phyloP scores from a whole-genome alignment of 805 yeast genomes.

The Cyberlindnera maritima region DNA sequence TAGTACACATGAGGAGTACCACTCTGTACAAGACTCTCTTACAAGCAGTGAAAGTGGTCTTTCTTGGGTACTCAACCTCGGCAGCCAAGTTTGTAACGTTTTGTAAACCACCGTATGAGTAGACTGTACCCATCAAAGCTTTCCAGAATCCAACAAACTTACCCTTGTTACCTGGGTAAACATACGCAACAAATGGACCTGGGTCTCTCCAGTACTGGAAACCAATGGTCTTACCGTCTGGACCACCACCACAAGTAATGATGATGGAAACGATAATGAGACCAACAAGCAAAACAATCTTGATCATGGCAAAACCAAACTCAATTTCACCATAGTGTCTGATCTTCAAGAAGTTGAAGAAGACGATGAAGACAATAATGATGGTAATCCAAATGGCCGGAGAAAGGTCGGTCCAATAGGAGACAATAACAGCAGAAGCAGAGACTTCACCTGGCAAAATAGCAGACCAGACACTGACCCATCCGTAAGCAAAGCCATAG shows the following conservation, averaged over 20 bases:
- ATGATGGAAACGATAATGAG: slow-evolving; percentile 52
- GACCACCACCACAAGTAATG: slow-evolving; percentile 64
- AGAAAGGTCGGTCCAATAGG: slow-evolving; percentile 43
- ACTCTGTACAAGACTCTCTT: slow-evolving; percentile 34
- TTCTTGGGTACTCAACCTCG: slow-evolving; percentile 55
- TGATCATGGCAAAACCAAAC: slow-evolving; percentile 58
- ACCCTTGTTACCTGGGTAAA: slow-evolving; percentile 42
- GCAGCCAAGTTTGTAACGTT: slow-evolving; percentile 51
- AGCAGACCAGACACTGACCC: slow-evolving; percentile 40
- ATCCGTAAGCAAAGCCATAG: slow-evolving; percentile 46
- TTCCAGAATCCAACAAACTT: slow-evolving; percentile 60
- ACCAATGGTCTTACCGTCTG: slow-evolving; percentile 36
- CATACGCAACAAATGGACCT: slow-evolving; percentile 31
- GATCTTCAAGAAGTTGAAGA: slow-evolving; percentile 37
- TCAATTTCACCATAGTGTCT: slow-evolving; percentile 46
- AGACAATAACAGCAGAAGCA: slow-evolving; percentile 45
- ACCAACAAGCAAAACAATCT: slow-evolving; percentile 59
- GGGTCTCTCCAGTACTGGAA: slow-evolving; percentile 35
- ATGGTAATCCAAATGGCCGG: slow-evolving; percentile 46
- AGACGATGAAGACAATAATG: slow-evolving; percentile 35
- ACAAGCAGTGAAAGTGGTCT: slow-evolving; percentile 58
- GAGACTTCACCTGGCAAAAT: slow-evolving; percentile 42
- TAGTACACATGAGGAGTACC: slow-evolving; percentile 29
- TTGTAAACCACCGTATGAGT: slow-evolving; percentile 58
- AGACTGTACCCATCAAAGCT: slow-evolving; percentile 56